Evolutionary conservation across 2,329 filamentous ascomycete species (phyloP).

Genomic region (Diplodia scrobiculata): DNA sequence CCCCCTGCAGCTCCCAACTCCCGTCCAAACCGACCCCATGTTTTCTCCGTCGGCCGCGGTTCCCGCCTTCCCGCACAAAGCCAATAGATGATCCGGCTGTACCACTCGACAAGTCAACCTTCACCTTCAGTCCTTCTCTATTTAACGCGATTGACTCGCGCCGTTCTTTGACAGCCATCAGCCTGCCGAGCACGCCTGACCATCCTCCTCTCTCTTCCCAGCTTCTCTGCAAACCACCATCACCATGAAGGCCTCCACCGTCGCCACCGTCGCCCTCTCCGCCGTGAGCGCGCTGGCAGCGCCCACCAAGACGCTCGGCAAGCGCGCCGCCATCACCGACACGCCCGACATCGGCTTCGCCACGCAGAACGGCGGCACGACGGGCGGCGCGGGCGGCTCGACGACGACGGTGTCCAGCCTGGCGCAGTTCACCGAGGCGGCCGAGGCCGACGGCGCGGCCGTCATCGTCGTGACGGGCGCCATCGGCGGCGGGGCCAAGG

Average conservation of each 20-base stretch:
- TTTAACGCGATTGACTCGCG: constrained; percentile 24
- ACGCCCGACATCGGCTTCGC: constrained; percentile 40
- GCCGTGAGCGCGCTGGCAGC: constrained; percentile 39
- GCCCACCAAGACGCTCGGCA: constrained; percentile 38
- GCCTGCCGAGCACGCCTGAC: constrained; percentile 22
- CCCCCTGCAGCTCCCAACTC: neutral
- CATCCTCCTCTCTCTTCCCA: constrained; percentile 23
- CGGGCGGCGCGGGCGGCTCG: constrained; percentile 45
- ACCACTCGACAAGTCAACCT: neutral
- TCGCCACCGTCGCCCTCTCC: constrained; percentile 39
- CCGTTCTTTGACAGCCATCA: constrained; percentile 24
- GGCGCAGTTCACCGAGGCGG: constrained; percentile 50
- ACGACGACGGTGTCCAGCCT: constrained; percentile 42
- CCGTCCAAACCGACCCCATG: neutral
- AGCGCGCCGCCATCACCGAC: constrained; percentile 39
- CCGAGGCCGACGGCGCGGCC: constrained; percentile 47
- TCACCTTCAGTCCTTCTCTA: constrained; percentile 26
- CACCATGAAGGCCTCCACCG: constrained; percentile 40
- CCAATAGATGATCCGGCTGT: neutral
- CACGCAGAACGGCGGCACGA: constrained; percentile 44
- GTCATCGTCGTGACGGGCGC: constrained; percentile 54
- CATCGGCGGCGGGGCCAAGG: constrained; percentile 48
- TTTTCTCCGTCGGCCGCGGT: constrained; percentile 23
- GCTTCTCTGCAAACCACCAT: constrained; percentile 30
- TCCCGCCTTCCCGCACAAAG: constrained; percentile 20